phyloP scores from a whole-genome alignment of 352 stramenopile genomes.

The Peronosclerospora sorghi region DNA sequence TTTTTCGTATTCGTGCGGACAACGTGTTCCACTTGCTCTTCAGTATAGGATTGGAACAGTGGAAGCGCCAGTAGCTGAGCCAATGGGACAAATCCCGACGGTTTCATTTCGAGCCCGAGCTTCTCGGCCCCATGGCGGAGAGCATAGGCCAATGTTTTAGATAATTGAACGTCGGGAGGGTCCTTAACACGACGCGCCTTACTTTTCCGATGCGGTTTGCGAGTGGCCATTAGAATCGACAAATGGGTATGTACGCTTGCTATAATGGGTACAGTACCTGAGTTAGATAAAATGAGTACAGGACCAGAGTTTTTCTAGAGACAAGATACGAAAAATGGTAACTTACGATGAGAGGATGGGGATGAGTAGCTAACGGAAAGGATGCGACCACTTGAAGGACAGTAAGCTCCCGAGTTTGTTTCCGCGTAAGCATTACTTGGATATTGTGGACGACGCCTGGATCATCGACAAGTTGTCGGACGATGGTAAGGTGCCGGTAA shows the following conservation, averaged over 20 bases:
- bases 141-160: conserved; percentile 67
- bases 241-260: neutral
- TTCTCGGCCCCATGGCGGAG: conserved; percentile 63
- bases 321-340: neutral
- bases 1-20: conserved; percentile 66
- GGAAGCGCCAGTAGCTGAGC: conserved; percentile 34
- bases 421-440: conserved; percentile 54
- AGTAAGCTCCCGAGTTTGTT: conserved; percentile 64
- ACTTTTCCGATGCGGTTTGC: conserved; percentile 5
- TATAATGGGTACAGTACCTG: too few species aligned
- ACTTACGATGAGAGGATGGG: neutral
- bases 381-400: conserved; percentile 23
- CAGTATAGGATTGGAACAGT: conserved; percentile 40
- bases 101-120: conserved; percentile 53
- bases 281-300: too few species aligned
- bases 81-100: conserved; percentile 57
- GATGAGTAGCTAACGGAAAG: neutral
- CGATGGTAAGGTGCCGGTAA: conserved; percentile 34
- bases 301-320: too few species aligned
- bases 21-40: conserved; percentile 51
- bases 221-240: neutral
- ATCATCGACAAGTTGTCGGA: conserved; percentile 71
- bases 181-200: conserved; percentile 23
- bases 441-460: conserved; percentile 78
- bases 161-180: conserved; percentile 50